phyloP scores from a whole-genome alignment of 2,329 filamentous ascomycete genomes.

The Aspergillus ruber region DNA sequence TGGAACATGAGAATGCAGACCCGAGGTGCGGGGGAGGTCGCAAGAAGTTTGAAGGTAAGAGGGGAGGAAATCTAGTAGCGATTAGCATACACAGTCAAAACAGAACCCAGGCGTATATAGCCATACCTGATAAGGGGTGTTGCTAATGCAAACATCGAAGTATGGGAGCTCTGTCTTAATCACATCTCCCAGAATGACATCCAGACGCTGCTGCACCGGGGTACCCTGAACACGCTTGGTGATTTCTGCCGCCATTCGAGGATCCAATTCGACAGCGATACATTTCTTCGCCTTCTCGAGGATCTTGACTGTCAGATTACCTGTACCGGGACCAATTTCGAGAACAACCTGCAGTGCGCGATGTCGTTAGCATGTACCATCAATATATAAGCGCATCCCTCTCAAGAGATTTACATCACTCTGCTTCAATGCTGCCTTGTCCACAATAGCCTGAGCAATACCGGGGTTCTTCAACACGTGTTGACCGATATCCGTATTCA shows the following conservation, averaged over 20 bases:
- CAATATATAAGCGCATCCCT: background rate
- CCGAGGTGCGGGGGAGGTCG: constrained; percentile 72
- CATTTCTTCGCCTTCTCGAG: constrained; percentile 78
- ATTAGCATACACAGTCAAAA: background rate
- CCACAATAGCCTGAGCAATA: constrained; percentile 68
- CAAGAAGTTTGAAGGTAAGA: constrained; percentile 82
- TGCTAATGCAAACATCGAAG: constrained; percentile 79
- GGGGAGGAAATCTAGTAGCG: constrained; percentile 70
- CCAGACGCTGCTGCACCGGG: constrained; percentile 73
- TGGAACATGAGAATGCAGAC: constrained; percentile 84
- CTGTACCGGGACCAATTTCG: constrained; percentile 85
- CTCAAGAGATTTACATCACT: constrained; percentile 51
- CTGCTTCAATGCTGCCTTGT: constrained; percentile 84
- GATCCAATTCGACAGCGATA: constrained; percentile 87
- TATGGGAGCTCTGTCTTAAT: constrained; percentile 78
- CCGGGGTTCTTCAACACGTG: constrained; percentile 92
- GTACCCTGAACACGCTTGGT: constrained; percentile 90
- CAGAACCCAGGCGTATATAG: background rate
- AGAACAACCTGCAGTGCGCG: constrained; percentile 59
- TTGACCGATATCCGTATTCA: constrained; percentile 84
- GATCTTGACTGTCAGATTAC: constrained; percentile 83
- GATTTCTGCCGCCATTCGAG: constrained; percentile 91
- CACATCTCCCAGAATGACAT: constrained; percentile 84
- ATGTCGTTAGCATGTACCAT: background rate
- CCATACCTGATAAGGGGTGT: constrained; percentile 62